Evolutionary conservation across 106 monocot genomes (phyloP).

Genomic region (Agapanthus africanus): DNA sequence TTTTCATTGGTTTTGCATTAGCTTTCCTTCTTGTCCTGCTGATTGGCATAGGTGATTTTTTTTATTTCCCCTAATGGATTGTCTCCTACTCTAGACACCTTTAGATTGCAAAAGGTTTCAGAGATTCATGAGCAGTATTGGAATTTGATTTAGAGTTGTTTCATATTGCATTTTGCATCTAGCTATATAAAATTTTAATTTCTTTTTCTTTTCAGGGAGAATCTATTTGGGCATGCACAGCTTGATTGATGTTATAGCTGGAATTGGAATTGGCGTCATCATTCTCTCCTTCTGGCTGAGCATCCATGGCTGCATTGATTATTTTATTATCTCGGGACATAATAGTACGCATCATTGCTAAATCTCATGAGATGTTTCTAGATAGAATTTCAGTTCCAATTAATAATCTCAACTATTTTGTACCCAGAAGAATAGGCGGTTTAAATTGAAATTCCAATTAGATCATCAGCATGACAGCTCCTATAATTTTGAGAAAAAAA

Average conservation of each 20-base stretch:
- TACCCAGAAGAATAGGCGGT: too few relatives aligned
- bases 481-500: too few relatives aligned
- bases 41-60: conserved; percentile 45
- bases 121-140: neutral
- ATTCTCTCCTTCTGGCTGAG: conserved; percentile 57
- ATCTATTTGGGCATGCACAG: conserved; percentile 94
- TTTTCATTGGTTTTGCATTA: conserved; percentile 22
- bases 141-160: conserved; percentile 1
- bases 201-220: conserved; percentile 41
- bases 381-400: too few relatives aligned
- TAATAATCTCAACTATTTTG: too few relatives aligned
- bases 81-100: neutral
- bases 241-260: conserved; percentile 67
- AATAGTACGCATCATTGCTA: conserved; percentile 46
- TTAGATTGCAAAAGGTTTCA: neutral
- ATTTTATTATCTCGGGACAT: conserved; percentile 59
- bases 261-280: conserved; percentile 47
- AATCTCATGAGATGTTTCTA: too few relatives aligned
- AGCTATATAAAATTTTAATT: neutral
- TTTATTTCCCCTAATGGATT: neutral
- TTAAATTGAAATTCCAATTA: too few relatives aligned
- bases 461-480: too few relatives aligned
- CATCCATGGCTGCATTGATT: conserved; percentile 45
- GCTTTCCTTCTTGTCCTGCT: conserved; percentile 41
- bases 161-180: neutral